Evolutionary conservation across 306 rosid species (phyloP), one percentile per base, ranked within the genome.

Genomic region (Cucurbita maxima): DNA sequence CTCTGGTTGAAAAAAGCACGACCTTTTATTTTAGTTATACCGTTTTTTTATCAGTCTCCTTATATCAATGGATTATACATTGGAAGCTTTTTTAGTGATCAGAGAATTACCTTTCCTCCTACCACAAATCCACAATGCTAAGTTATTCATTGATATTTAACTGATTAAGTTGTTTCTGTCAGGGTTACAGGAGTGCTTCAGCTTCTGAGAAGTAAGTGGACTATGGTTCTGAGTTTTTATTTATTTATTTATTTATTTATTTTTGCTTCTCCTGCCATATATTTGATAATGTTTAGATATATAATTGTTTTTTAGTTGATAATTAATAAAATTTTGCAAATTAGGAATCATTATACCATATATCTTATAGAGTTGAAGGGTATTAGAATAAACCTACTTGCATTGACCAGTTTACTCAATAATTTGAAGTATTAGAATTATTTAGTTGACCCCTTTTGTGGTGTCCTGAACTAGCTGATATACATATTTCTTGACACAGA

Each of bases 161-260:
- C 68, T 79, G 57, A 82, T 81, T 50, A 15, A 50, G 62, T 20
- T 82, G 44, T 84, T 59, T 73, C 52, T 84, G 16, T 59, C 90
- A 94, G 99, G 99, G 99, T 75, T 94, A 94, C 87, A 79, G 97
- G 87, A 91, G 76, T 81, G 82, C 88, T 78, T 75, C 89, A 68
- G 95, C 97, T 75, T 85, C 96, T 79, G 97, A 91, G 73, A 78
- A 87, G 99, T 94, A 94, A 85, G 99, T 89, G 43, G 30, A 34
- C 20, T 50, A 15, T 70, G 45, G 19, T 51, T 36, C 58, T 50
- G 45, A 70, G 15, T 70, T 68, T 30, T 30, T 30, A 0, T 30
- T 30, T 30, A 0, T 30, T 30, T 30, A 0, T 30, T 30, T 30
- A 0, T 30, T 30, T 30, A 2, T 30, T 30, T 30, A 2, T 30